Base-by-base conservation (phyloP, 2,329 filamentous ascomycete genomes). In the Epichloe gansuensis region DNA sequence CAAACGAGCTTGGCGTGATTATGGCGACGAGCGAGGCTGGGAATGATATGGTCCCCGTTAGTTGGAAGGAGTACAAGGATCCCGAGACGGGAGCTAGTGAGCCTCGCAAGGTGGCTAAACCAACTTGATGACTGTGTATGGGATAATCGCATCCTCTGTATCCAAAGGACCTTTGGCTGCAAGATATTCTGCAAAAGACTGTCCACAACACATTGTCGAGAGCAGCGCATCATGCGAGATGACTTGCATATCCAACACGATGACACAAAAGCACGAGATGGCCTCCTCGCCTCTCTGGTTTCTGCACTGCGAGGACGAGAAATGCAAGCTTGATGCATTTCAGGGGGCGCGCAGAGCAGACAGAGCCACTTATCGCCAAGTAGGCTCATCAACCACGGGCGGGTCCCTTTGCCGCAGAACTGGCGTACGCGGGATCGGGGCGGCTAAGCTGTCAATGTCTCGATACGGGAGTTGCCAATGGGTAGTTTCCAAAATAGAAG, bases 51-150 rank as follows among this genome's bases (percentile, higher is more conserved):
- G 86, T 86, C 62, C 91, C 93, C 2, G 80, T 95, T 52, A 94
- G 85, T 69, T 98, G 93, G 93, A 94, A 85, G 72, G 91, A 97
- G 71, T 95, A 94, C 72, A 80, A 81, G 63, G 91, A 97, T 72
- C 82, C 83, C 0, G 81, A 85, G 63, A 94, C 85, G 6, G 90
- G 89, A 3, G 64, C 75, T 46, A 82, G 76, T 59, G 93, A 97
- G 76, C 72, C 72, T 59, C 83, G 93, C 67, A 98, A 98, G 75
- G 93, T 96, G 54, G 93, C 93, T 21, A 93, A 94, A 72, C 93
- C 93, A 28, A 87, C 87, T 63, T 93, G 78, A 86, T 54, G 50
- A 23, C 3, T 4, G 8, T 11, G 3, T 9, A 9, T 9, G 31
- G 31, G 31, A 31, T 31, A 31, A 31, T 31, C 31, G 9, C 31